phyloP scores from a whole-genome alignment of 805 yeast genomes.

The Candida rishiriensis region DNA sequence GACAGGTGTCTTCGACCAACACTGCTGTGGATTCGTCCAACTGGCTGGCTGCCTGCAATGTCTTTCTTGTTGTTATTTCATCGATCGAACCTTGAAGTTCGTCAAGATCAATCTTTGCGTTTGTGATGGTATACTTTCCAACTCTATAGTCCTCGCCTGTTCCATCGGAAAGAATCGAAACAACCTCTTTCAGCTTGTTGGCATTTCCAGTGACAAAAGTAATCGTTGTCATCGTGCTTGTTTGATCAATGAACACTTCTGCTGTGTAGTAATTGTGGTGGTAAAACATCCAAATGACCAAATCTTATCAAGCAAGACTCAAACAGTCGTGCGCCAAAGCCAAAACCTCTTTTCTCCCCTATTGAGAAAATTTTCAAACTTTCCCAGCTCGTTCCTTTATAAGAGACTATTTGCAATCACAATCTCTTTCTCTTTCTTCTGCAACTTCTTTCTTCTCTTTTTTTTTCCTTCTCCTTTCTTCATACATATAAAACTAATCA shows the following conservation, averaged over 20 bases:
- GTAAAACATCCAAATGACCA: background rate
- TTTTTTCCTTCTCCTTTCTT: constrained; percentile 11
- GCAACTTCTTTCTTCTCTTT: background rate
- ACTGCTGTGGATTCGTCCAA: constrained; percentile 62
- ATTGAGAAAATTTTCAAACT: too few species aligned
- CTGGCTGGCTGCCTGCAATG: constrained; percentile 62
- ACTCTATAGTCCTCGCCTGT: constrained; percentile 28
- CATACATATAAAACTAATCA: constrained; percentile 25
- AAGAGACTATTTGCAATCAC: background rate
- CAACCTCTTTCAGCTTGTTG: constrained; percentile 83
- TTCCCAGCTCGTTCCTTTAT: background rate
- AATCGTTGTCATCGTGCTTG: constrained; percentile 18
- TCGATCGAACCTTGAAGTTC: constrained; percentile 88
- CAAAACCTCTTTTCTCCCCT: background rate
- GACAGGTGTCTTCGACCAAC: constrained; percentile 91
- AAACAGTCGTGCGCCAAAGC: background rate
- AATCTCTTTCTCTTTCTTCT: constrained; percentile 1
- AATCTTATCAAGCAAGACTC: background rate
- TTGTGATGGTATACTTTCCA: constrained; percentile 51
- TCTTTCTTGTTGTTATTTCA: constrained; percentile 78
- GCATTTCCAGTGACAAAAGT: constrained; percentile 67
- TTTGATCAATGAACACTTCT: too few species aligned
- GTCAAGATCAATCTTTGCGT: constrained; percentile 71
- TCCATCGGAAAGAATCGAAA: constrained; percentile 57
- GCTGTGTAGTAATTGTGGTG: background rate